phyloP scores from a whole-genome alignment of 23 red algal genomes.

The Pyropia yezoensis region DNA sequence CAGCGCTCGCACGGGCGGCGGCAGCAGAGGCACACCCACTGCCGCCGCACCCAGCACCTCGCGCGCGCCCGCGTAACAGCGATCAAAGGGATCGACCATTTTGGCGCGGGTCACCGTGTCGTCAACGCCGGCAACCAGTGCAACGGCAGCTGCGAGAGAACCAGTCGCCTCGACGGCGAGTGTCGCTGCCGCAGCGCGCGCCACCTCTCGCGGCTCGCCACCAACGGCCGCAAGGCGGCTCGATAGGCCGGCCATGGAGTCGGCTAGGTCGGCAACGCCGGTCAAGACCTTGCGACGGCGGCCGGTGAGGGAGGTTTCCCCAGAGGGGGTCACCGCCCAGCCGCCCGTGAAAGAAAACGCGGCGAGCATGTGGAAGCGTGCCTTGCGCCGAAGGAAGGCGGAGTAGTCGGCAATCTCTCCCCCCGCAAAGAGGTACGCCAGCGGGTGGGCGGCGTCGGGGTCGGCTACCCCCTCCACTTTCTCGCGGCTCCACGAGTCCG shows the following conservation, averaged over 20 bases:
- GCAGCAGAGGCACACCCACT: no score
- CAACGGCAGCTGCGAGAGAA: no score
- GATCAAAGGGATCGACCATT: no score
- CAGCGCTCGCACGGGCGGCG: no score
- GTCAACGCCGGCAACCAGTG: no score
- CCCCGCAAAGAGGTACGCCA: slow-evolving; percentile 15
- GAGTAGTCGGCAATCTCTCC: slow-evolving; percentile 66
- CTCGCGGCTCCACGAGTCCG: slow-evolving; percentile 53
- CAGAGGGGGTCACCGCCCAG: slow-evolving; percentile 33
- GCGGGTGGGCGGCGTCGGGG: slow-evolving; percentile 10
- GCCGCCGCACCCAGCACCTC: no score
- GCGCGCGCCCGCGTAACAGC: no score
- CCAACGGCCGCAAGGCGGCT: slow-evolving; percentile 10
- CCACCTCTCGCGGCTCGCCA: no score
- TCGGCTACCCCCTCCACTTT: slow-evolving; percentile 4
- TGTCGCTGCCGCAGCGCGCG: no score
- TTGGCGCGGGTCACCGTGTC: no score
- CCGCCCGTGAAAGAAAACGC: slow-evolving; percentile 42
- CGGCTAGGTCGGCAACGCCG: slow-evolving; percentile 58
- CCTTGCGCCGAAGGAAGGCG: slow-evolving; percentile 48
- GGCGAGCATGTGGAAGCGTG: slow-evolving; percentile 49
- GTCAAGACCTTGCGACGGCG: slow-evolving; percentile 50
- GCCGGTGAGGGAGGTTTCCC: slow-evolving; percentile 13
- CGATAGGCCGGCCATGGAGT: slow-evolving; percentile 38
- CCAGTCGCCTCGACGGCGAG: no score